Base-by-base conservation (phyloP, 2,329 filamentous ascomycete species). In the Aureobasidium zeae region DNA sequence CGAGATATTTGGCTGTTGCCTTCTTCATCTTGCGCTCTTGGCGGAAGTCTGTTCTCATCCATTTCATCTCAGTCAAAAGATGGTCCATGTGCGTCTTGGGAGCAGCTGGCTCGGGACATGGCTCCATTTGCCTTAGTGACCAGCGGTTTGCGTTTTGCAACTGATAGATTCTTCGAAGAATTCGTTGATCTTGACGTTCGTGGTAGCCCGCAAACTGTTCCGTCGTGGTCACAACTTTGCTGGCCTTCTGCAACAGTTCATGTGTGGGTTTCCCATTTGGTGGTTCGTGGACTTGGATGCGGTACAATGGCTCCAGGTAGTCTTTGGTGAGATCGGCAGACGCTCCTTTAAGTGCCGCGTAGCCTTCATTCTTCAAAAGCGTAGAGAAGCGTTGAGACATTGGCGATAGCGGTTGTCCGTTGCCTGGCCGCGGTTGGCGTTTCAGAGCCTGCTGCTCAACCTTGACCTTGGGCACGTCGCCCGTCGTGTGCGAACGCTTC, bases 11-110 rank as follows among this genome's bases (percentile, higher is more conserved):
- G 4, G 88, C 88, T 25, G 82, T 75, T 2, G 83, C 76, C 57
- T 78, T 79, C 65, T 95, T 96, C 87, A 88, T 94, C 60, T 94
- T 94, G 29, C 86, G 72, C 61, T 96, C 91, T 63, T 95, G 86
- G 39, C 83, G 76, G 57, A 95, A 96, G 63, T 98, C 91, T 2
- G 87, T 95, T 38, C 88, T 78, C 86, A 98, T 93, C 89, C 89
- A 96, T 61, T 88, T 94, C 76, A 89, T 86, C 66, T 98, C 88
- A 53, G 87, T 76, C 22, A 98, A 68, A 44, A 96, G 62, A 41
- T 89, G 74, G 63, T 98, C 91, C 76, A 81, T 85, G 53, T 96
- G 89, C 2, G 82, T 80, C 1, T 77, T 73, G 13, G 81, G 81
- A 26, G 86, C 77, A 3, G 76, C 72, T 4, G 89, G 88, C 61